phyloP scores from a whole-genome alignment of 148 eudicot species.

The Camellia japonica region DNA sequence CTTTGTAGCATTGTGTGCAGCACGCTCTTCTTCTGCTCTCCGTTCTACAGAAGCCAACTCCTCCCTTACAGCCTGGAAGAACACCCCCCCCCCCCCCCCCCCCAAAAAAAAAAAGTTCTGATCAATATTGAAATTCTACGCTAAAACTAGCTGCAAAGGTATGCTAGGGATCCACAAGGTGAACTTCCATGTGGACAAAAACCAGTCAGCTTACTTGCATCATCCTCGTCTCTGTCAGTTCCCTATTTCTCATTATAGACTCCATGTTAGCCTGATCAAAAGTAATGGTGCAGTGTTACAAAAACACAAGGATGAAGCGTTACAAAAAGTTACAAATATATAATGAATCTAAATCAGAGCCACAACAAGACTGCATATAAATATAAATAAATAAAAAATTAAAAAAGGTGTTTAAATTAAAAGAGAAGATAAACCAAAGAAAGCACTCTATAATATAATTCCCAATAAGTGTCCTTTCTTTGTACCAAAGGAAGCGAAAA shows the following conservation, averaged over 20 bases:
- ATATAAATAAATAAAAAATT: neutral
- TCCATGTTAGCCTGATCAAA: conserved; percentile 85
- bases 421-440: neutral
- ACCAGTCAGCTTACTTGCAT: conserved; percentile 76
- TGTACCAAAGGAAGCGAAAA: neutral
- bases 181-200: neutral
- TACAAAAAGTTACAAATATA: neutral
- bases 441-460: neutral
- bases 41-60: conserved; percentile 91
- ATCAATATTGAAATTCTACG: neutral
- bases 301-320: neutral
- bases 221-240: conserved; percentile 95
- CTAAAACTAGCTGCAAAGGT: neutral
- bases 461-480: neutral
- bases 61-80: conserved; percentile 76
- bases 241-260: conserved; percentile 88
- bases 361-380: neutral
- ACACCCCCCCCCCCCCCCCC: neutral
- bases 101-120: neutral
- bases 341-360: neutral
- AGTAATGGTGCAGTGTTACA: neutral
- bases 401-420: neutral
- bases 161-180: conserved; percentile 2
- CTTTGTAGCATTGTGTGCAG: conserved; percentile 90
- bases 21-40: conserved; percentile 92